A percentile compares a stretch with the other conserved stretches of the same genome.
These are phyloP conservation scores for Nevesoporus exiguus DNA, from an alignment of 768 basidiomycete species.

Conservation along the genomic window DNA sequence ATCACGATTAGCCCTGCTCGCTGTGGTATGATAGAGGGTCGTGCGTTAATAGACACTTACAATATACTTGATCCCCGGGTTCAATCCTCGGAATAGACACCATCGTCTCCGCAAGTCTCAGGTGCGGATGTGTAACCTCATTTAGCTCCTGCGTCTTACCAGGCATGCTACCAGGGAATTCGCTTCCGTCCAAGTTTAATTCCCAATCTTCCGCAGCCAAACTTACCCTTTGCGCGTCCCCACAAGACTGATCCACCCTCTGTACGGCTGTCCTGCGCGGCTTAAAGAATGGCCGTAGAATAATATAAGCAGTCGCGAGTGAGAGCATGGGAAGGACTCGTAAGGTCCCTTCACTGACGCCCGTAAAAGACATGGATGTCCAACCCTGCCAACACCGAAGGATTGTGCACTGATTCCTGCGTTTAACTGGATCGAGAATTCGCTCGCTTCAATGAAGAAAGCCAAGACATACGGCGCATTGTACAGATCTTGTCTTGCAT, in stretches of 20 bases:
- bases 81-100: conserved; percentile 53
- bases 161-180: conserved; percentile 53
- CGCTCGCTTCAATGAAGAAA: not conserved
- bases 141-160: conserved; percentile 56
- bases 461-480: conserved; percentile 43
- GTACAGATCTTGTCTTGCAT: conserved; percentile 61
- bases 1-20: not conserved
- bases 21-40: not conserved
- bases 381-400: conserved; percentile 60
- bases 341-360: conserved; percentile 59
- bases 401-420: conserved; percentile 50
- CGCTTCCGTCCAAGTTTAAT: conserved; percentile 46
- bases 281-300: conserved; percentile 67
- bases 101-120: conserved; percentile 56
- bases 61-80: conserved; percentile 64
- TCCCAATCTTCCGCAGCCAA: conserved; percentile 52
- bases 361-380: conserved; percentile 52
- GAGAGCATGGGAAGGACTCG: conserved; percentile 56
- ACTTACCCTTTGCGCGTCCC: conserved; percentile 16
- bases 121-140: conserved; percentile 57
- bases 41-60: conserved; percentile 28
- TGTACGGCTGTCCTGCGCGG: conserved; percentile 19
- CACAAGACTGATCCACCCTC: conserved; percentile 1
- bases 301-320: conserved; percentile 55
- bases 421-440: not conserved